Percentiles rank a stretch among this genome's conserved stretches.
Evolutionary conservation across 1,284 basidiomycete genomes (phyloP).

Genomic region (Fistulinella staudtii): DNA sequence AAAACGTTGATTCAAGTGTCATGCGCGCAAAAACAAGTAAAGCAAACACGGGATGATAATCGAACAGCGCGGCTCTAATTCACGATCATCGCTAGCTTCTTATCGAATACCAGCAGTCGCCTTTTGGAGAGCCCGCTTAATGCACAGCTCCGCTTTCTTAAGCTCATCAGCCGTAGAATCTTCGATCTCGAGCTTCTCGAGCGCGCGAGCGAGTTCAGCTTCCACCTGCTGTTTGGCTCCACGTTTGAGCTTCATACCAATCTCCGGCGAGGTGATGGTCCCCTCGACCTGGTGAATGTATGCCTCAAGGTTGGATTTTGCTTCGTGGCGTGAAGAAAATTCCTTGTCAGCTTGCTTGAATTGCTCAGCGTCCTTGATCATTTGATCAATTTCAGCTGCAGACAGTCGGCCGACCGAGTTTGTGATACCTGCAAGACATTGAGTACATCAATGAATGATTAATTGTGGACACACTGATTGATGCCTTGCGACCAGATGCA

Average conservation of each 20-base stretch:
- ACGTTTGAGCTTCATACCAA: slow-evolving; percentile 95
- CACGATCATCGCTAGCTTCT: slow-evolving; percentile 27
- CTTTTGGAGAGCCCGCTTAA: slow-evolving; percentile 96
- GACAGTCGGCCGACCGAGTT: slow-evolving; percentile 97
- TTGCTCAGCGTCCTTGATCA: slow-evolving; percentile 97
- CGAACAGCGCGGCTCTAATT: slow-evolving; percentile 16
- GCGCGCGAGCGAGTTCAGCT: slow-evolving; percentile 91
- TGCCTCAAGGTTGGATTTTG: slow-evolving; percentile 93
- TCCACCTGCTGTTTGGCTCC: slow-evolving; percentile 91
- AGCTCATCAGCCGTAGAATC: slow-evolving; percentile 89
- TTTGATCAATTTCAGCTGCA: slow-evolving; percentile 92
- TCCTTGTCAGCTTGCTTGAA: slow-evolving; percentile 97
- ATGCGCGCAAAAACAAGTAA: slow-evolving; percentile 7
- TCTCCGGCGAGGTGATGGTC: slow-evolving; percentile 91
- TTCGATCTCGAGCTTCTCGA: slow-evolving; percentile 96
- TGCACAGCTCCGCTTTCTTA: slow-evolving; percentile 86
- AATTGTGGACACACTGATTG: slow-evolving; percentile 67
- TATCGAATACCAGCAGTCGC: slow-evolving; percentile 83
- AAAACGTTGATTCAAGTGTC: slow-evolving; percentile 13
- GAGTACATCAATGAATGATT: slow-evolving; percentile 11
- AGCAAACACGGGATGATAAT: slow-evolving; percentile 12
- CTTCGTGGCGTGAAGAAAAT: slow-evolving; percentile 93
- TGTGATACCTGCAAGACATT: slow-evolving; percentile 64
- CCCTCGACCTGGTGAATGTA: slow-evolving; percentile 94
- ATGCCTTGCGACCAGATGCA: slow-evolving; percentile 93